A percentile compares a stretch with the other conserved stretches of the same genome.
Conservation (phyloP, 495 filamentous ascomycete species). For the Neurospora sp. region DNA sequence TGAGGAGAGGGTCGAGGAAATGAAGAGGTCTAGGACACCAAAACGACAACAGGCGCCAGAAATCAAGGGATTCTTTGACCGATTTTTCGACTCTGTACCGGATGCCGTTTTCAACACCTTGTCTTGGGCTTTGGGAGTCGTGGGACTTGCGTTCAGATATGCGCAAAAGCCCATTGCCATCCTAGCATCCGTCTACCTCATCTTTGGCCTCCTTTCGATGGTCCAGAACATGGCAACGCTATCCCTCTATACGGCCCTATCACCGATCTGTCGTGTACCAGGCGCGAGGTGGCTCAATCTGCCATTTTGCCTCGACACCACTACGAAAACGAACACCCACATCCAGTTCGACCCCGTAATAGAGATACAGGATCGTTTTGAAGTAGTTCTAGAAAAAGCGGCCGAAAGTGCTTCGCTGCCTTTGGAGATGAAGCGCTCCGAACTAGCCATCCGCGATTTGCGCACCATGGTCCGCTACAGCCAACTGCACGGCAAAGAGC, state of each 20-base stretch:
- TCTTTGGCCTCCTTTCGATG: conserved; percentile 37
- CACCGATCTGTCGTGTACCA: conserved; percentile 55
- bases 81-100: conserved; percentile 15
- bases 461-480: conserved; percentile 50
- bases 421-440: conserved; percentile 59
- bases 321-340: conserved; percentile 6
- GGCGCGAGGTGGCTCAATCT: conserved; percentile 46
- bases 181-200: conserved; percentile 41
- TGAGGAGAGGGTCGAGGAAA: neutral
- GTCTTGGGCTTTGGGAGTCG: conserved; percentile 38
- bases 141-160: conserved; percentile 38
- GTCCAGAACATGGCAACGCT: conserved; percentile 41
- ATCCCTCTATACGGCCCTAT: conserved; percentile 40
- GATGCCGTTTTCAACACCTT: conserved; percentile 21
- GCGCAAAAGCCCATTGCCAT: conserved; percentile 47
- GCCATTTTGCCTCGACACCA: conserved; percentile 45
- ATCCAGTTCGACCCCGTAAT: conserved; percentile 60
- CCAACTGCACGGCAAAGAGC: conserved; percentile 38
- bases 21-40: neutral
- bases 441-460: conserved; percentile 62
- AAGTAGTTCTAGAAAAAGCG: conserved; percentile 52
- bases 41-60: neutral
- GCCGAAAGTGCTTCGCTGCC: conserved; percentile 50
- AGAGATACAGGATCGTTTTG: conserved; percentile 54
- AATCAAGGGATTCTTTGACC: neutral